These are phyloP conservation scores for Hansenula sp. DNA, from an alignment of 1,139 yeast species.

Conservation along the genomic window DNA sequence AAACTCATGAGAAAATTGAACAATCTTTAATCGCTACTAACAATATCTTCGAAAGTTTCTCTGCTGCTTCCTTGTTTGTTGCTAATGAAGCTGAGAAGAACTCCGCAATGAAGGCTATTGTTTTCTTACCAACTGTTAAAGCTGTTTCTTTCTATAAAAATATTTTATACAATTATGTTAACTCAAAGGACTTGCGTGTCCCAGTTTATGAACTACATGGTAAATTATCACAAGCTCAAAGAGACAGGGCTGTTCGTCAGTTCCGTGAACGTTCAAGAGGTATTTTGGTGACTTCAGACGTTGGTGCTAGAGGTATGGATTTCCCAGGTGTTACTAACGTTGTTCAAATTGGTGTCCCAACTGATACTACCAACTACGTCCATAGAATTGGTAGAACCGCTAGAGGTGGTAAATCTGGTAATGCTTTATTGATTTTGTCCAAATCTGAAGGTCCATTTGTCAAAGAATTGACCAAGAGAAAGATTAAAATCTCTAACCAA, in stretches of 20 bases:
- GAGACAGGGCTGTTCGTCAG: constrained; percentile 53
- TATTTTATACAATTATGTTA: constrained; percentile 28
- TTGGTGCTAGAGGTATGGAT: constrained; percentile 96
- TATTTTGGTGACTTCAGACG: constrained; percentile 81
- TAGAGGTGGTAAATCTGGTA: constrained; percentile 83
- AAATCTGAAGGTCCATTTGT: constrained; percentile 47
- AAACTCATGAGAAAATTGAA: constrained; percentile 71
- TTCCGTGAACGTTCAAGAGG: constrained; percentile 53
- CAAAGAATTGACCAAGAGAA: constrained; percentile 40
- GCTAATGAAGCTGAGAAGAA: constrained; percentile 26
- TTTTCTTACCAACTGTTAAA: constrained; percentile 77
- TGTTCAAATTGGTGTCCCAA: constrained; percentile 73
- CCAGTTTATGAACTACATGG: constrained; percentile 57
- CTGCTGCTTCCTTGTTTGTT: constrained; percentile 50
- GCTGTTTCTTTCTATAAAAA: constrained; percentile 56
- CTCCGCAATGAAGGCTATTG: constrained; percentile 63
- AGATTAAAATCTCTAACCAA: constrained; percentile 44
- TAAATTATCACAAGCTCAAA: constrained; percentile 58
- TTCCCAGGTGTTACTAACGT: constrained; percentile 84
- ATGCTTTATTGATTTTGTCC: constrained; percentile 50
- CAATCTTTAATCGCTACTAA: constrained; percentile 58
- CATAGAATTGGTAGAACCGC: constrained; percentile 98
- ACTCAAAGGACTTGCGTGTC: constrained; percentile 16
- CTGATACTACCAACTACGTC: constrained; percentile 71
- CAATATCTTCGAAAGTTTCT: constrained; percentile 44